Evolutionary conservation across 352 stramenopile genomes (phyloP), one percentile per base, ranked within the genome.

Genomic region (Globisporangium sylvaticum): DNA sequence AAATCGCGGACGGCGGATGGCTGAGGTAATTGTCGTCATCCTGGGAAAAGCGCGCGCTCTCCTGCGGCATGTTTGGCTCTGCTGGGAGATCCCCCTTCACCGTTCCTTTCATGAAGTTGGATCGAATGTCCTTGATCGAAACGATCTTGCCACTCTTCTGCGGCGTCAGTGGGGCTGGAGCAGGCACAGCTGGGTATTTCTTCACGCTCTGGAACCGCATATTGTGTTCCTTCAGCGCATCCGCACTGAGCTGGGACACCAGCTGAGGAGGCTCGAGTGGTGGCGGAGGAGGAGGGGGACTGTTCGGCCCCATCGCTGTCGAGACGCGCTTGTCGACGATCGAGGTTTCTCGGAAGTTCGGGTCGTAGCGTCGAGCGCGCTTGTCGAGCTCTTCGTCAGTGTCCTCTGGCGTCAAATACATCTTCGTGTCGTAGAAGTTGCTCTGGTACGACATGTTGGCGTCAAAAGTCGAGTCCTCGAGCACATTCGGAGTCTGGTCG

Each of bases 1-100:
- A 42, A 65, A 84, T 83, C 29, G 69, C 73, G 3, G 77, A 84
- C 53, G 75, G 77, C 7, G 66, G 79, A n/a, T 60, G 77, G 3
- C 68, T 58, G 31, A 79, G 39, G 20, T 72, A 73, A 44, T 60
- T 50, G n/a, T 68, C 65, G 20, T 71, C 67, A 8, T 70, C 64
- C 31, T 78, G 57, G 29, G 22, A 60, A 46, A 59, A 56, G 12
- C 22, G 58, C 3, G 52, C 18, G 32, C 15, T 52, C 9, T 27
- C 5, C 7, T 61, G 4, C 1, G 12, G 32, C 7, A 54, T 15
- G 10, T 32, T 37, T 14, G 46, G 46, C 5, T 63, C 29, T 1
- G 64, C 20, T 3, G 39, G 64, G n/a, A 69, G 31, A 42, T 69
- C 64, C 15, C 55, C 64, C 15, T 69, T 69, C 24, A 18, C 44